Evolutionary conservation across 495 filamentous ascomycete species (phyloP).

Genomic region (Hyaloscypha bicolor): DNA sequence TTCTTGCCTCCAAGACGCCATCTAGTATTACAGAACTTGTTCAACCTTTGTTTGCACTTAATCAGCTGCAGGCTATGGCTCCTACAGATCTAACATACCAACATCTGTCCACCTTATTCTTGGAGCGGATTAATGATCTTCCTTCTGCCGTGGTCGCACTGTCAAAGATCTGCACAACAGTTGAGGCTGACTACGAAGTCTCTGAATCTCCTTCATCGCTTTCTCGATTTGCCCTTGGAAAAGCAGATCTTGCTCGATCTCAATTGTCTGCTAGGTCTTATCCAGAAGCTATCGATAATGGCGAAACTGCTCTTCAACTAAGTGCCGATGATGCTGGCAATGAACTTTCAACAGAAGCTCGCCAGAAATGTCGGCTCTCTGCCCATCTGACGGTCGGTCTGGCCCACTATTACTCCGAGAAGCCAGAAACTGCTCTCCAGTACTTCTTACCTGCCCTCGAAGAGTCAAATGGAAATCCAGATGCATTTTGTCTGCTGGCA

Average conservation of each 20-base stretch:
- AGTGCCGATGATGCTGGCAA: constrained; percentile 61
- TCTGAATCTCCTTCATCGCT: constrained; percentile 75
- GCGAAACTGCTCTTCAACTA: constrained; percentile 71
- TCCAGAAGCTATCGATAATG: constrained; percentile 67
- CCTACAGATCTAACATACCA: constrained; percentile 68
- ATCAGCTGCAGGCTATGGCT: constrained; percentile 71
- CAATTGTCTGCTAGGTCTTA: constrained; percentile 69
- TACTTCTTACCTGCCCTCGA: constrained; percentile 82
- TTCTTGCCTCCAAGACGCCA: constrained; percentile 55
- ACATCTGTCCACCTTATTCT: constrained; percentile 78
- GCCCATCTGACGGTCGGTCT: constrained; percentile 87
- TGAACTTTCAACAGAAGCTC: constrained; percentile 53
- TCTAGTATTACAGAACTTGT: constrained; percentile 61
- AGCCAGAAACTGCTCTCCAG: constrained; percentile 66
- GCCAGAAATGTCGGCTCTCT: constrained; percentile 70
- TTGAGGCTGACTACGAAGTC: constrained; percentile 82
- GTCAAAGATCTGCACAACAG: constrained; percentile 60
- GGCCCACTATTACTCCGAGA: constrained; percentile 68
- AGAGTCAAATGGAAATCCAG: constrained; percentile 76
- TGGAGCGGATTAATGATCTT: constrained; percentile 75
- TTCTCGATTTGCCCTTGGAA: constrained; percentile 77
- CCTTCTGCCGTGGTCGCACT: constrained; percentile 62
- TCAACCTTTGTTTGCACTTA: constrained; percentile 82
- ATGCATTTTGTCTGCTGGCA: constrained; percentile 84
- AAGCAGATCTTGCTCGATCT: constrained; percentile 80